Conservation (phyloP, 129 eudicot species). For the Chrysanthemum seticuspe region DNA sequence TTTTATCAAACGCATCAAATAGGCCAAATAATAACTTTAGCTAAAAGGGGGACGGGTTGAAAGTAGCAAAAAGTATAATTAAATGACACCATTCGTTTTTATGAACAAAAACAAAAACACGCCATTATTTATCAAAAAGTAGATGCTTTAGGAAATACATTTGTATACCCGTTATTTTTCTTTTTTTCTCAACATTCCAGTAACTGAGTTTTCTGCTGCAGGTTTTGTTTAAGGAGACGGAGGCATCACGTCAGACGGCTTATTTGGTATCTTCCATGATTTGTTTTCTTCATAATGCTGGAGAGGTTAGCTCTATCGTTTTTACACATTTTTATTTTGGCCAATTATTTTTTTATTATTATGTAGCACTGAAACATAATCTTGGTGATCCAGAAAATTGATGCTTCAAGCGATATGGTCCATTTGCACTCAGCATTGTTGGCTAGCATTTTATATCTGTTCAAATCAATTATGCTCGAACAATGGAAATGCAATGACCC, state of each 20-base stretch:
- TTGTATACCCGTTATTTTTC: too few relatives aligned
- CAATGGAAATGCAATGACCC: too few relatives aligned
- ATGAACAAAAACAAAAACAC: too few relatives aligned
- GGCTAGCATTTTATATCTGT: constrained; percentile 57
- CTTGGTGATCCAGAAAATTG: constrained; percentile 42
- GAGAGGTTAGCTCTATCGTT: constrained; percentile 45
- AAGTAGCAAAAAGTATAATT: too few relatives aligned
- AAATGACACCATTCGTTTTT: too few relatives aligned
- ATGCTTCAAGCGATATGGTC: neutral
- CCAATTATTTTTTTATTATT: neutral
- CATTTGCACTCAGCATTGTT: constrained; percentile 61
- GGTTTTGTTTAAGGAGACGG: constrained; percentile 63
- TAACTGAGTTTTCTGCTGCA: constrained; percentile 31
- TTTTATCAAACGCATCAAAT: too few relatives aligned
- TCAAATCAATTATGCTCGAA: too few relatives aligned
- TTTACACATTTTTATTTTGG: neutral
- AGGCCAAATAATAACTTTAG: too few relatives aligned
- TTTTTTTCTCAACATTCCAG: too few relatives aligned
- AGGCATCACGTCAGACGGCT: constrained; percentile 42
- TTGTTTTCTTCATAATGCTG: constrained; percentile 38
- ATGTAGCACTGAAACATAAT: constrained; percentile 13
- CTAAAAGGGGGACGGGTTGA: too few relatives aligned
- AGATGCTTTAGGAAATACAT: too few relatives aligned
- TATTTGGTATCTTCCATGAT: constrained; percentile 54
- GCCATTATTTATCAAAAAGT: too few relatives aligned